These are phyloP conservation scores for Hypoxylon subgilvum DNA, from an alignment of 495 filamentous ascomycete species.

Conservation along the genomic window DNA sequence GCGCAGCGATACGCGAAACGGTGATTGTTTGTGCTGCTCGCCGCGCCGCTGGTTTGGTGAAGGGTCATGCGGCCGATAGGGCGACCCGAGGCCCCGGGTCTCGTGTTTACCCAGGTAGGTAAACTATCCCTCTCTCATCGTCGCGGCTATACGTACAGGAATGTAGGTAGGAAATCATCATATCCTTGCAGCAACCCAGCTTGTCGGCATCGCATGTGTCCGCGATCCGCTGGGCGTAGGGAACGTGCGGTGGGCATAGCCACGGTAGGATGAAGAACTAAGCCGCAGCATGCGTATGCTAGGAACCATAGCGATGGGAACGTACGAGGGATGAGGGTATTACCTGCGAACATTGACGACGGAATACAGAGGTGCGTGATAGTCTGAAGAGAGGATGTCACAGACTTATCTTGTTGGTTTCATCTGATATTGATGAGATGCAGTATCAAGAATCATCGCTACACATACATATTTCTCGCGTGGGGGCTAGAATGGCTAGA, in stretches of 20 bases:
- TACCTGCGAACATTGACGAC: no score
- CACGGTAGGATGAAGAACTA: slow-evolving; percentile 18
- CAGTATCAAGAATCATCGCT: no score
- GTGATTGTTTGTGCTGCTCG: slow-evolving; percentile 7
- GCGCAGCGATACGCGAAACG: slow-evolving; percentile 8
- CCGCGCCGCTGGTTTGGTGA: slow-evolving; percentile 3
- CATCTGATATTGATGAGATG: no score
- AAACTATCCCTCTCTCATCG: not conserved
- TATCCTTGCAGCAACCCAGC: not conserved
- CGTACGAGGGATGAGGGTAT: no score
- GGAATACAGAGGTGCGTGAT: not conserved
- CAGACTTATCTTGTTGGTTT: no score
- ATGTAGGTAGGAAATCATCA: not conserved
- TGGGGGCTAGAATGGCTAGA: no score
- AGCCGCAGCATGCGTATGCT: not conserved
- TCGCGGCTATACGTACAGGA: not conserved
- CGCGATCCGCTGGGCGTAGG: not conserved
- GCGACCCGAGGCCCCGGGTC: slow-evolving; percentile 1
- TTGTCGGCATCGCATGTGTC: not conserved
- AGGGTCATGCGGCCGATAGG: slow-evolving; percentile 9
- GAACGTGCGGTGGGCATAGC: slow-evolving; percentile 6
- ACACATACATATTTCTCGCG: no score
- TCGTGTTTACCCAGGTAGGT: no score
- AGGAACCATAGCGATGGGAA: not conserved
- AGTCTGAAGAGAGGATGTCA: no score